Conservation (phyloP, 1,284 basidiomycete genomes). For the Ceratobasidium sp. region DNA sequence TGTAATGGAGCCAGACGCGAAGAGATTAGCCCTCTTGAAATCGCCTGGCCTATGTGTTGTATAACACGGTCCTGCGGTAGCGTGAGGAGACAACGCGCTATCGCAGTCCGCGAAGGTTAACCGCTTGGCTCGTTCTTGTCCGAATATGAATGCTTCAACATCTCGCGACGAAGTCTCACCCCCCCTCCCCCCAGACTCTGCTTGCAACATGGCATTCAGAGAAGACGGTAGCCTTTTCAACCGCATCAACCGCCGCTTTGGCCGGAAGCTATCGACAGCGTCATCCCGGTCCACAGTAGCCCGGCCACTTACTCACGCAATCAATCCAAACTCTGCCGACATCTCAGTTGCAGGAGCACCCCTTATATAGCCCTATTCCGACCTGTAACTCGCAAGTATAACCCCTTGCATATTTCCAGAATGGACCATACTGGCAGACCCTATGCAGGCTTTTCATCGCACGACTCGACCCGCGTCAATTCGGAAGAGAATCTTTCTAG, state of each 20-base stretch:
- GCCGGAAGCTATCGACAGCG: not conserved
- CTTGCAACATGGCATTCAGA: no score
- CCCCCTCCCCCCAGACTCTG: not conserved
- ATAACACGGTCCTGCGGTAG: no score
- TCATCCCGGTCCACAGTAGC: not conserved
- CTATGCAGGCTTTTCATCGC: slow-evolving; percentile 1
- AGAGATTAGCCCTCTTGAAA: no score
- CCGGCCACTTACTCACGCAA: not conserved
- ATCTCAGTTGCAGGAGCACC: not conserved
- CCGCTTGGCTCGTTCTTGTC: not conserved
- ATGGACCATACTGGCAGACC: not conserved
- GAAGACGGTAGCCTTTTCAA: no score
- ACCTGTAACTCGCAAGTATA: not conserved
- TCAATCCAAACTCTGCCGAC: not conserved
- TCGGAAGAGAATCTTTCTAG: slow-evolving; percentile 6
- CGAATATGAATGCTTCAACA: not conserved
- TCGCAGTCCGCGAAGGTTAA: not conserved
- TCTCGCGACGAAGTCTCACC: slow-evolving; percentile 6
- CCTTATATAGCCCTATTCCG: not conserved
- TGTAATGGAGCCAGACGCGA: no score
- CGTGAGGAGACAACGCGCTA: no score
- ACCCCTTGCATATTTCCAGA: not conserved
- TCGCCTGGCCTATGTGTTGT: no score
- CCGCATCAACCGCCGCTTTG: no score
- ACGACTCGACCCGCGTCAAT: not conserved